These are phyloP conservation scores for Backusella mclennaniae DNA, from an alignment of 192 early-diverging fungal species.

Conservation along the genomic window DNA sequence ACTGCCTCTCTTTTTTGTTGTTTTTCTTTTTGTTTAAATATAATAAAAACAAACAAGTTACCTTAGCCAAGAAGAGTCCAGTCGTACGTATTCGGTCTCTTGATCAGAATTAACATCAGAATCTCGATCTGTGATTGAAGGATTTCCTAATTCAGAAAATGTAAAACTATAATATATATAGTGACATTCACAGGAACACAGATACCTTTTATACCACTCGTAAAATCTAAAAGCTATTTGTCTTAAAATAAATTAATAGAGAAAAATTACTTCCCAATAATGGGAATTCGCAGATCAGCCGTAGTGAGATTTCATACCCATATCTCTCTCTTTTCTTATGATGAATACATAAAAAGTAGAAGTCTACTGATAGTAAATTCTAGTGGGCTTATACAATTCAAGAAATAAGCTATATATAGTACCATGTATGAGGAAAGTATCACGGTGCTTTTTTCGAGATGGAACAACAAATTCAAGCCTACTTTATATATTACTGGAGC, in stretches of 20 bases:
- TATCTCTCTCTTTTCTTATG: not conserved
- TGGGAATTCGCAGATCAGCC: not conserved
- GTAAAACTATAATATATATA: not conserved
- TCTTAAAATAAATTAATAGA: not conserved
- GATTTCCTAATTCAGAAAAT: not conserved
- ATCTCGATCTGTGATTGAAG: conserved; percentile 6
- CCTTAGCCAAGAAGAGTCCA: not conserved
- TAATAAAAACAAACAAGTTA: not conserved
- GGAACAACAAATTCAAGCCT: not conserved
- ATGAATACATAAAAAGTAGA: not conserved
- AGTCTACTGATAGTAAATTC: not conserved
- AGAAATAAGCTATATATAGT: not conserved
- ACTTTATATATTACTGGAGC: too few species aligned
- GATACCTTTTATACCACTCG: not conserved
- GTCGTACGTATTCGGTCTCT: conserved; percentile 1
- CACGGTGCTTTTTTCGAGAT: not conserved
- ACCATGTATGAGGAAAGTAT: not conserved
- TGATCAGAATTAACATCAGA: not conserved
- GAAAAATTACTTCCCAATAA: not conserved
- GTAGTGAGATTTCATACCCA: not conserved
- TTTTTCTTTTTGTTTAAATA: not conserved
- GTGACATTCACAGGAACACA: conserved; percentile 7
- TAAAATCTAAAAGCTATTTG: not conserved
- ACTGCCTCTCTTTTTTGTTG: not conserved
- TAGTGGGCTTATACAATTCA: not conserved